Evolutionary conservation across 2,329 filamentous ascomycete genomes (phyloP), one percentile per base, ranked within the genome.

Genomic region (Penicillium hordei): DNA sequence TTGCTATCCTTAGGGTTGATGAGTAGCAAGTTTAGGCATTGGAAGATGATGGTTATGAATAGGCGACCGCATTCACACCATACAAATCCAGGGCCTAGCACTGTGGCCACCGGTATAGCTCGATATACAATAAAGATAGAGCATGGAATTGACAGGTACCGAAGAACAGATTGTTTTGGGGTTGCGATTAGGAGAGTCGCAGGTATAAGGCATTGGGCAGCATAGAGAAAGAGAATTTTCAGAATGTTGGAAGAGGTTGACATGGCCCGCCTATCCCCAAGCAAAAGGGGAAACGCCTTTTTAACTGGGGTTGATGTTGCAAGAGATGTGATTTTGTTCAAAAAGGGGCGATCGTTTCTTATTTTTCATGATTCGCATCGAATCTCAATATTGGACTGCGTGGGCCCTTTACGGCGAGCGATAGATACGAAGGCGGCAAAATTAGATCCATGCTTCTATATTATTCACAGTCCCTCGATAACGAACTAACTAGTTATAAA

Each of bases 81-180:
- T 21, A 61, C 29, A n/a, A 52, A 61, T 4, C 60, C 60, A 3
- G 60, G 60, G 7, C 60, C 60, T 5, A 61, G 27, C 0, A 38
- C 48, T 31, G 34, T 38, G 4, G 60, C 57, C 5, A 60, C 33
- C 10, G 52, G 40, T 44, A 49, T 46, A 9, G 48, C 49, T 12
- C 29, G 23, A 40, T 42, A 54, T n/a, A 52, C 52, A 53, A 61
- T 57, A 2, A 44, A 58, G 12, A 51, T 21, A 25, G 58, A 39
- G 36, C 53, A 55, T 45, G 60, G 55, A 12, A 66, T 60, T 1
- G 55, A 52, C 15, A 63, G n/a, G 15, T 61, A 65, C 27, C 64
- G 61, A 15, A 60, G n/a, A 25, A 15, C 13, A 17, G 63, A 64
- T 13, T 19, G 39, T 33, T 61, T 62, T 17, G 59, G 27, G 4